Evolutionary conservation across 371 early-diverging fungal species (phyloP).

Genomic region (Quaeritorhiza haematococci): DNA sequence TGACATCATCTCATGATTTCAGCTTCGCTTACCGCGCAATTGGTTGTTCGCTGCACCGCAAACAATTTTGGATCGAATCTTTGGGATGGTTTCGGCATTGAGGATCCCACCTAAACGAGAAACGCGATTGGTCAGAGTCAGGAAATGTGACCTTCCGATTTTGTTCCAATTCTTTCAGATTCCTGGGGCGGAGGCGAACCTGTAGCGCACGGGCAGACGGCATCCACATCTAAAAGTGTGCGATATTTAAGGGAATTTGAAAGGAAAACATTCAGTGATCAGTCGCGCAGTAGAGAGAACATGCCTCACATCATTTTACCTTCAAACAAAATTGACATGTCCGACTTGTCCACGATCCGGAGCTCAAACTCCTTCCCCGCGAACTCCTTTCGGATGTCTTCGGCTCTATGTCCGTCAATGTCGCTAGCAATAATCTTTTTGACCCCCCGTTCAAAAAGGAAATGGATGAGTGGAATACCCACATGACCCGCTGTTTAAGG

Average conservation of each 20-base stretch:
- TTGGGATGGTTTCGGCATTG: conserved; percentile 27
- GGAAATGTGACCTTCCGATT: no score
- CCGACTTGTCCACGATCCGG: conserved; percentile 14
- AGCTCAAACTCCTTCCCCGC: conserved; percentile 16
- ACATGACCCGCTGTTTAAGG: conserved; percentile 20
- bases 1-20: not conserved
- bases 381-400: conserved; percentile 9
- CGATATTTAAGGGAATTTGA: no score
- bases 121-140: no score
- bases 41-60: conserved; percentile 46
- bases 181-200: no score
- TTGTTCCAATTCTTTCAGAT: no score
- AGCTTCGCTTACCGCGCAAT: conserved; percentile 27
- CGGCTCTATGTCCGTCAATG: conserved; percentile 8
- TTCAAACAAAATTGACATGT: conserved; percentile 28
- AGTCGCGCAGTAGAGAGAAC: no score
- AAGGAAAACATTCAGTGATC: no score
- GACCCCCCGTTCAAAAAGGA: conserved; percentile 21
- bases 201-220: conserved; percentile 35
- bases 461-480: conserved; percentile 17
- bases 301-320: no score
- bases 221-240: conserved; percentile 32
- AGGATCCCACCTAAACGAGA: no score
- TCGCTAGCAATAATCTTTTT: conserved; percentile 14
- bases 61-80: conserved; percentile 32